Percentiles rank a stretch among this genome's conserved stretches.
These are phyloP conservation scores for Phytopythium helicoides DNA, from an alignment of 352 stramenopile species.

Conservation along the genomic window DNA sequence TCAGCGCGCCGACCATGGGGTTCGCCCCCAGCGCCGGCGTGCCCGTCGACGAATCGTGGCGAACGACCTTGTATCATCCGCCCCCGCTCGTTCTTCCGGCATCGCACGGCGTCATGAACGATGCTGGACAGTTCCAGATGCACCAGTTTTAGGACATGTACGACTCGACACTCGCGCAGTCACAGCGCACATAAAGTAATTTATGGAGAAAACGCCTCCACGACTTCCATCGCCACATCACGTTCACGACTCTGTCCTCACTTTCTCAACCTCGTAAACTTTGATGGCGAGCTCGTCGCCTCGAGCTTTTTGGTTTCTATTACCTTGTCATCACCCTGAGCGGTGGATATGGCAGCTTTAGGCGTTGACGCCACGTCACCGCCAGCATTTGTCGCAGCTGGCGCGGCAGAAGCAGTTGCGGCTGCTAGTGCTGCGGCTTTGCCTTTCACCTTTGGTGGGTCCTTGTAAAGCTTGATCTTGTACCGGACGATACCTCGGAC, in stretches of 20 bases:
- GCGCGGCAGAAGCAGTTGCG: not conserved
- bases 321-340: no score
- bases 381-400: no score
- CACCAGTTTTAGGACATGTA: constrained; percentile 5
- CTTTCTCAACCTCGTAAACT: no score
- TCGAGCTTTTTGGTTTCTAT: no score
- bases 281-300: no score
- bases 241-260: no score
- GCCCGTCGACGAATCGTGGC: not conserved
- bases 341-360: no score
- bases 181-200: no score
- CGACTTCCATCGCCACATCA: not conserved
- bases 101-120: constrained; percentile 3
- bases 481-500: constrained; percentile 66
- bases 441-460: constrained; percentile 19
- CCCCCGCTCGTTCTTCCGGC: not conserved
- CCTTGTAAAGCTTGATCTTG: constrained; percentile 75
- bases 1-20: not conserved
- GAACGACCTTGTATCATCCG: not conserved
- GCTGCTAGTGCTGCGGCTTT: not conserved
- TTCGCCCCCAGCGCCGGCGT: not conserved
- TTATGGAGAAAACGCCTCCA: not conserved
- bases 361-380: no score
- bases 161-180: no score
- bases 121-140: constrained; percentile 8